A percentile compares a stretch with the other conserved stretches of the same genome.
Evolutionary conservation across 176 grass and related monocot species (phyloP).

Genomic region (maize (Zea mays)): Zm-B73-REFERENCE-NAM-5.0 NC_050096.1:183807501-183808000

Average conservation of each 20-base stretch:
- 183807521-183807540: constrained; percentile 82
- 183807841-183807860: constrained; percentile 9
- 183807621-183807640: too few species aligned
- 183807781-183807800: background rate
- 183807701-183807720: background rate
- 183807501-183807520: constrained; percentile 86
- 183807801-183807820: background rate
- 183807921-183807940: constrained; percentile 92
- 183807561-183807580: constrained; percentile 91
- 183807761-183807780: background rate
- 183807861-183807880: background rate
- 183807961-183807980: constrained; percentile 93
- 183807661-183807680: too few species aligned
- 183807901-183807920: constrained; percentile 96
- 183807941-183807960: constrained; percentile 99
- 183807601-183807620: too few species aligned
- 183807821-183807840: background rate
- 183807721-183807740: constrained; percentile 3
- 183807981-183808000: constrained; percentile 93
- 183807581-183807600: too few species aligned
- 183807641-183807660: too few species aligned
- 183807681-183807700: background rate
- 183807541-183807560: constrained; percentile 88
- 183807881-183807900: constrained; percentile 57
- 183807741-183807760: background rate